phyloP scores from a whole-genome alignment of 257 asterid genomes.

The Plantago major region DNA sequence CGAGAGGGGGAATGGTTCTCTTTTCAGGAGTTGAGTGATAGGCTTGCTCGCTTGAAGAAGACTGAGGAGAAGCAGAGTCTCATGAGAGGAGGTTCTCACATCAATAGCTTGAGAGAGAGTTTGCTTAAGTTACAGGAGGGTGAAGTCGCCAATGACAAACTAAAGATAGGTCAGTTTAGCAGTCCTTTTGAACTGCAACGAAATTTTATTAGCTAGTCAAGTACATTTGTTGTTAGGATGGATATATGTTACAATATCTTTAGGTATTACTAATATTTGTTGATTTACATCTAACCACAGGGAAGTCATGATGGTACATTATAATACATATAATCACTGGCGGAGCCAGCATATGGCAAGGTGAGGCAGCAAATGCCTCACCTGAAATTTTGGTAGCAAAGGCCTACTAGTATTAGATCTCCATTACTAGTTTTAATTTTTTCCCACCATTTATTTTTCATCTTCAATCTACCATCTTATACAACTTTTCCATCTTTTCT shows the following conservation, averaged over 20 bases:
- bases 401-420: no score
- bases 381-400: no score
- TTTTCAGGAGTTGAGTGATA: conserved; percentile 56
- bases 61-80: conserved; percentile 28
- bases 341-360: no score
- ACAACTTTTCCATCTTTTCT: no score
- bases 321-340: no score
- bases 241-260: no score
- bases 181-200: not conserved
- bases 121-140: not conserved
- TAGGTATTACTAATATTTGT: no score
- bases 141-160: not conserved
- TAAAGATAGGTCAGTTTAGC: conserved; percentile 20
- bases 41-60: conserved; percentile 45
- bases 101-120: conserved; percentile 10
- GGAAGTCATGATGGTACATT: not conserved
- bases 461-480: no score
- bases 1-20: conserved; percentile 63
- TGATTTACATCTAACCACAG: not conserved
- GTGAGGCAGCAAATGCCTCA: no score
- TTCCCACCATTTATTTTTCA: no score
- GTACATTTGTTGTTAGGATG: no score
- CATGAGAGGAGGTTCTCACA: not conserved
- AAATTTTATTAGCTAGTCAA: not conserved
- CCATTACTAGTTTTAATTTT: no score